These are phyloP conservation scores for Wallacemonas collosoma DNA, from an alignment of 208 protist genomes.

Conservation along the genomic window DNA sequence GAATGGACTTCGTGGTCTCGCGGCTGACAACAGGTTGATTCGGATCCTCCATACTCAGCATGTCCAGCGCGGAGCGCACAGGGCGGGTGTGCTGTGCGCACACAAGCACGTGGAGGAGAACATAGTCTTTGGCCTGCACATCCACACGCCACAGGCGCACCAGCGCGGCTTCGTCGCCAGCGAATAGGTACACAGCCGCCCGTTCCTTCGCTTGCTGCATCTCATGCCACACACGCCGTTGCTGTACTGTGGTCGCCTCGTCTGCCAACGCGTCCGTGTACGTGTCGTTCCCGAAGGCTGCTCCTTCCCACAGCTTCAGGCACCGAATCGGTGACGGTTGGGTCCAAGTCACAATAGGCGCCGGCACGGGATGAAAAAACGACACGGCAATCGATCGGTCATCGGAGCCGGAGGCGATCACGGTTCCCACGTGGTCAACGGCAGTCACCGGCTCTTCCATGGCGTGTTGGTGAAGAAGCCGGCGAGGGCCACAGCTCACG, in stretches of 20 bases:
- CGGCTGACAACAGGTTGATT: slow-evolving; percentile 16
- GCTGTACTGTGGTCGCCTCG: not conserved
- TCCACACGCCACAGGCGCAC: slow-evolving; percentile 81
- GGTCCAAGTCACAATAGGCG: slow-evolving; percentile 37
- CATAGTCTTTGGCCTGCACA: slow-evolving; percentile 36
- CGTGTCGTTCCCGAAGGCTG: slow-evolving; percentile 20
- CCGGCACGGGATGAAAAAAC: slow-evolving; percentile 56
- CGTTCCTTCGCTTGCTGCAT: slow-evolving; percentile 30
- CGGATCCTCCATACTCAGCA: slow-evolving; percentile 47
- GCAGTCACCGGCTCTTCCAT: slow-evolving; percentile 51
- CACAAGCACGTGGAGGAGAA: slow-evolving; percentile 64
- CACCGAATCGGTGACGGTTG: slow-evolving; percentile 48
- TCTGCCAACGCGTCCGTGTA: not conserved
- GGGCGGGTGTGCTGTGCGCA: slow-evolving; percentile 29
- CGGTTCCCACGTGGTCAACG: slow-evolving; percentile 46
- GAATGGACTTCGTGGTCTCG: slow-evolving; percentile 36
- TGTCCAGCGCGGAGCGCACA: slow-evolving; percentile 44
- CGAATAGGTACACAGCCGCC: slow-evolving; percentile 71
- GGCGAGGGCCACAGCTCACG: slow-evolving; percentile 45
- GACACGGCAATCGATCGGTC: slow-evolving; percentile 60
- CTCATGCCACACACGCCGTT: slow-evolving; percentile 26
- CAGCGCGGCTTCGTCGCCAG: slow-evolving; percentile 52
- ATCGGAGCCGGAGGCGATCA: slow-evolving; percentile 48
- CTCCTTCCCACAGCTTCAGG: slow-evolving; percentile 77
- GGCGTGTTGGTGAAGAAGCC: slow-evolving; percentile 64